Base-by-base conservation (phyloP, 371 early-diverging fungal genomes). In the Apophysomyces variabilis region DNA sequence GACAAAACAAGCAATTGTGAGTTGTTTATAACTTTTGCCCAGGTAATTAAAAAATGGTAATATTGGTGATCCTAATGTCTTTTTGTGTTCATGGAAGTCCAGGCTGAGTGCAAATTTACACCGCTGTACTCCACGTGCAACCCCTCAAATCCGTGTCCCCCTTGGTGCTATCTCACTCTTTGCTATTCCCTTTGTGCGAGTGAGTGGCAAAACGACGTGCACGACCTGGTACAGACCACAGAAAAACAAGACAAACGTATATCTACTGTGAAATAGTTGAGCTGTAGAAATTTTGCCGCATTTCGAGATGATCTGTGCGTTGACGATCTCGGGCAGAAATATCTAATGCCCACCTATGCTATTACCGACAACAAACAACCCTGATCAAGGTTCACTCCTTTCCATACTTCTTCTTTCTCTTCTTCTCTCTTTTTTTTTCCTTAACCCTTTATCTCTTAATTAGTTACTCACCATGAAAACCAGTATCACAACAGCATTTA, bases 101-200 rank as follows among this genome's bases (percentile, higher is more conserved):
- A 50, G 21, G 54, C 54, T 50, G 54, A 50, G 54, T 50, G 21
- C 9, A 7, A 6, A 9, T 50, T 13, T 50, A 21, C n/a, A 50
- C 16, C 16, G 46, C 16, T 13, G 70, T 69, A n/a, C 73, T 79
- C 47, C 73, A 75, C 46, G 76, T 82, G 7, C 76, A 72, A 32
- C 79, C 82, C 2, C 68, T 50, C n/a, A 79, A 79, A 35, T 36
- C 79, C 5, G 77, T 79, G 9, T 26, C 21, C 54, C 54, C 21
- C 32, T 26, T 26, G 32, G 32, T 26, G 32, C n/a, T 9, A 16
- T 50, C 54, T 21, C 21, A 9, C 54, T 18, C 21, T 21, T 21
- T 50, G 16, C 21, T 21, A 9, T 50, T 50, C 21, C 13, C 13
- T 41, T 41, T 41, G 1, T 8, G 41, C 13, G 41, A 11, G 13